These are phyloP conservation scores for Plicaturopsis crispa DNA, from an alignment of 768 basidiomycete genomes.

Conservation along the genomic window DNA sequence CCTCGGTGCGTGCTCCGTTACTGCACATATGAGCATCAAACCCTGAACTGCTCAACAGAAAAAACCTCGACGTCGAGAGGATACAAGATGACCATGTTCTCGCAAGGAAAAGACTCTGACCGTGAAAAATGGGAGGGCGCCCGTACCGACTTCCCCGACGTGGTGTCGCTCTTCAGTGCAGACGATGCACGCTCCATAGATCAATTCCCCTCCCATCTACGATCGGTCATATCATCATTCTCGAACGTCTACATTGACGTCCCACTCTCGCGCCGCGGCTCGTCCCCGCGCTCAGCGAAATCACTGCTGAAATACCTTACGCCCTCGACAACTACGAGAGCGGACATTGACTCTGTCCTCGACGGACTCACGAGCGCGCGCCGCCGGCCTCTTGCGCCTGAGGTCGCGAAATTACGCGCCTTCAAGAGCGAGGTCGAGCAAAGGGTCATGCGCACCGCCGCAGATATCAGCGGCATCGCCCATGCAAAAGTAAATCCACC, in stretches of 20 bases:
- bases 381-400: conserved; percentile 49
- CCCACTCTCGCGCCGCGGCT: conserved; percentile 21
- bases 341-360: conserved; percentile 50
- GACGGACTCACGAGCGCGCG: conserved; percentile 42
- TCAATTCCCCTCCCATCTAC: conserved; percentile 50
- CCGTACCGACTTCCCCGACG: conserved; percentile 28
- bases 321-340: conserved; percentile 17
- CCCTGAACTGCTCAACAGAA: conserved; percentile 50
- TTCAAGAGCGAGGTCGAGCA: conserved; percentile 81
- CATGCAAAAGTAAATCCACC: conserved; percentile 65
- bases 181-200: conserved; percentile 63
- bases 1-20: conserved; percentile 42
- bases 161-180: conserved; percentile 62
- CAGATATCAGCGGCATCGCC: conserved; percentile 79
- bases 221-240: conserved; percentile 39
- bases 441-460: conserved; percentile 73
- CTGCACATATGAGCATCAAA: too few relatives aligned
- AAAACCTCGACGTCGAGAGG: conserved; percentile 65
- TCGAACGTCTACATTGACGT: conserved; percentile 48
- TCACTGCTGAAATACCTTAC: conserved; percentile 50
- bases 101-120: conserved; percentile 58
- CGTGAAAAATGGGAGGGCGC: conserved; percentile 95
- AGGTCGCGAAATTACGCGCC: conserved; percentile 63
- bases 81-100: conserved; percentile 85
- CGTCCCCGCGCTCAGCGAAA: conserved; percentile 33